These are phyloP conservation scores for Ilex aquifolium DNA, from an alignment of 257 asterid genomes.

Conservation along the genomic window DNA sequence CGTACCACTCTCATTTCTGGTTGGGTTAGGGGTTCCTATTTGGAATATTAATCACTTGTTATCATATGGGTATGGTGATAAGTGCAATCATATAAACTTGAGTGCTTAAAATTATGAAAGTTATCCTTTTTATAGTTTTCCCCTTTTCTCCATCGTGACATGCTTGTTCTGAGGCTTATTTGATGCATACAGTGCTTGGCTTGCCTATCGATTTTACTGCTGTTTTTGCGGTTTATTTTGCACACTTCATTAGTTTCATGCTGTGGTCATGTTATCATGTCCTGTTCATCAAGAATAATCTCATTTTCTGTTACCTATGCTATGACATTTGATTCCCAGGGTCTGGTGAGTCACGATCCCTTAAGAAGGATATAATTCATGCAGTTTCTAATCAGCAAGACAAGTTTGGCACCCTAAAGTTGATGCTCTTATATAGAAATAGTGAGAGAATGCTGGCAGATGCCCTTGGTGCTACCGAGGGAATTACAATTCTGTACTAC, in stretches of 20 bases:
- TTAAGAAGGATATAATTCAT: constrained; percentile 64
- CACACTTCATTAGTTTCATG: too few relatives aligned
- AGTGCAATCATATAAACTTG: too few relatives aligned
- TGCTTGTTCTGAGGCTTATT: neutral
- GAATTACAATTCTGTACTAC: constrained; percentile 53
- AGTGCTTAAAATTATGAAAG: too few relatives aligned
- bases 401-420: constrained; percentile 52
- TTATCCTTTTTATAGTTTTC: constrained; percentile 4
- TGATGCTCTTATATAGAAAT: constrained; percentile 63
- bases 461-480: constrained; percentile 70
- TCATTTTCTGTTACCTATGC: constrained; percentile 4
- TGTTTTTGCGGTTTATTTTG: neutral
- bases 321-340: constrained; percentile 38
- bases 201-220: neutral
- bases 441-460: constrained; percentile 70
- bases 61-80: too few relatives aligned
- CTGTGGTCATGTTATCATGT: constrained; percentile 1
- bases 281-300: neutral
- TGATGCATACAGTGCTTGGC: too few relatives aligned
- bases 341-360: constrained; percentile 88
- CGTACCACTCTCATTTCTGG: too few relatives aligned
- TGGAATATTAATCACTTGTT: too few relatives aligned
- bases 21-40: too few relatives aligned
- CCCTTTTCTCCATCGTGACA: neutral
- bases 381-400: constrained; percentile 45